phyloP scores from a whole-genome alignment of 345 rosid species.

The Linum usitatissimum region DNA sequence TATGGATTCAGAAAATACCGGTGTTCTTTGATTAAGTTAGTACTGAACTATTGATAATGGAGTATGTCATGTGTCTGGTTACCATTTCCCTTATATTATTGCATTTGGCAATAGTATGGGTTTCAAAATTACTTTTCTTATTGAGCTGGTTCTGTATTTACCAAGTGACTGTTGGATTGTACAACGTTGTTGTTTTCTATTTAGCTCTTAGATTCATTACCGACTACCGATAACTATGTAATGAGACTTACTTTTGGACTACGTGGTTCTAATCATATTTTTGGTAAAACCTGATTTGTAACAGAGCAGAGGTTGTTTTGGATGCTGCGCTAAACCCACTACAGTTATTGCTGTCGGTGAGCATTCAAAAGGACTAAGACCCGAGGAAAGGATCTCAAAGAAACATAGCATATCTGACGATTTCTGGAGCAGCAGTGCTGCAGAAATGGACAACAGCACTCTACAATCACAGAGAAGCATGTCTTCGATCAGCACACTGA shows the following conservation, averaged over 20 bases:
- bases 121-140: too few species aligned
- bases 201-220: background rate
- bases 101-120: background rate
- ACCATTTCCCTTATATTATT: background rate
- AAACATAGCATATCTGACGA: conserved; percentile 36
- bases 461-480: conserved; percentile 50
- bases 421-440: conserved; percentile 51
- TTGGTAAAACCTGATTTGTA: conserved; percentile 40
- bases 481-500: conserved; percentile 44
- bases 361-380: conserved; percentile 42
- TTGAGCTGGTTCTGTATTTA: background rate
- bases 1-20: too few species aligned
- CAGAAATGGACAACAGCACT: conserved; percentile 48
- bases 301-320: conserved; percentile 97
- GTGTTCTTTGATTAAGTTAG: background rate
- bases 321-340: conserved; percentile 49
- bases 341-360: conserved; percentile 34
- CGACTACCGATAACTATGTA: background rate
- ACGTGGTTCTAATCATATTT: conserved; percentile 27
- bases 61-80: background rate
- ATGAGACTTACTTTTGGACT: conserved; percentile 7
- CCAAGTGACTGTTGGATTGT: background rate
- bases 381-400: conserved; percentile 35
- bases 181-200: background rate
- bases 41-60: background rate